Percentiles rank a stretch among this genome's conserved stretches.
Conservation (phyloP, 179 eudicot genomes). For the Beta lomatogona region DNA sequence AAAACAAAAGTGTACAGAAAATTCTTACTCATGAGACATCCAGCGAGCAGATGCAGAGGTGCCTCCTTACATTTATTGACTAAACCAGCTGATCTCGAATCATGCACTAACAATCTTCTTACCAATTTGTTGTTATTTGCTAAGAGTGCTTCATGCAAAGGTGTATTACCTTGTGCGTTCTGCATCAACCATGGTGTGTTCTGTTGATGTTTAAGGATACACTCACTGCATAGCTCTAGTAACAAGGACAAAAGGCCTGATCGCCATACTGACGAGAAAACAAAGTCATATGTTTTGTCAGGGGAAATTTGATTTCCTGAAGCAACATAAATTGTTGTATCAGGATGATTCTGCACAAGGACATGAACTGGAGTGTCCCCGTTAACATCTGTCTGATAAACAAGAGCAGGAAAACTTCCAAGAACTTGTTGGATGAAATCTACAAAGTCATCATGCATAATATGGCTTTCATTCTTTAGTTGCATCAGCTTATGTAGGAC, state of each 20-base stretch:
- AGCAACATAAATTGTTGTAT: not conserved
- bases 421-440: constrained; percentile 19
- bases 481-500: constrained; percentile 11
- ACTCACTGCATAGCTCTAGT: not conserved
- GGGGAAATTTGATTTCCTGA: not conserved
- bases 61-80: constrained; percentile 20
- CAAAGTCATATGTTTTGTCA: not conserved
- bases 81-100: not conserved
- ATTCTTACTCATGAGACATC: not conserved
- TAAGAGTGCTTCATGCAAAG: constrained; percentile 4
- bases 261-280: not conserved
- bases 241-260: not conserved
- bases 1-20: no score
- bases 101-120: not conserved
- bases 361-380: constrained; percentile 26
- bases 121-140: not conserved
- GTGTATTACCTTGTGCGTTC: not conserved
- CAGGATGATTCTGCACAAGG: not conserved
- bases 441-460: not conserved
- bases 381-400: constrained; percentile 7
- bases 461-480: not conserved
- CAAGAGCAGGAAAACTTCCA: not conserved
- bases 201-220: not conserved
- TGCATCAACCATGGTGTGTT: constrained; percentile 16
- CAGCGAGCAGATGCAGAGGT: constrained; percentile 27